These are phyloP conservation scores for Polyplosphaeria fusca DNA, from an alignment of 495 filamentous ascomycete genomes.

Conservation along the genomic window DNA sequence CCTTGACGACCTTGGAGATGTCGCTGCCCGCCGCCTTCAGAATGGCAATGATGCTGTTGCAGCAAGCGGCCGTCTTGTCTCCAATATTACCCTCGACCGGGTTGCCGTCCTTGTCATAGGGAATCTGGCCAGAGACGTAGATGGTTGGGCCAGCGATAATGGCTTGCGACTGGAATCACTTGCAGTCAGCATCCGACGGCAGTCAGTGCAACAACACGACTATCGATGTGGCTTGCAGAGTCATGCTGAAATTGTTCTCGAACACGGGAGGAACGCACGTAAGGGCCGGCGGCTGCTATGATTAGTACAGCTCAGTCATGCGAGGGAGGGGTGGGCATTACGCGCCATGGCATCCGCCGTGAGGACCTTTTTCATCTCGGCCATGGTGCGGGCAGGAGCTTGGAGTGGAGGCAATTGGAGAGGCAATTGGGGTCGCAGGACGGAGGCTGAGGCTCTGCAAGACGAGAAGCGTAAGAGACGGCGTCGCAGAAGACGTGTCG, in stretches of 20 bases:
- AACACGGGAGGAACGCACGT: constrained; percentile 45
- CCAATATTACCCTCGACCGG: constrained; percentile 73
- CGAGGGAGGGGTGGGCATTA: constrained; percentile 14
- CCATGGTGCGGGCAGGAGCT: constrained; percentile 20
- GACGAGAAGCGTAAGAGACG: neutral
- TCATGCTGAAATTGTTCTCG: too few species aligned
- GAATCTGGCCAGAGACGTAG: constrained; percentile 93
- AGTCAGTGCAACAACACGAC: neutral
- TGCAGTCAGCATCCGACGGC: neutral
- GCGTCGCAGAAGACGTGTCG: too few species aligned
- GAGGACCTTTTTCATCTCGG: constrained; percentile 38
- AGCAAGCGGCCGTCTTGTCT: constrained; percentile 70
- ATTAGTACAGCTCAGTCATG: constrained; percentile 7
- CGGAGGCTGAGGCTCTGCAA: neutral
- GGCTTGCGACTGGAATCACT: constrained; percentile 69
- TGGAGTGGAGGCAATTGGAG: too few species aligned
- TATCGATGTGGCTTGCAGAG: neutral
- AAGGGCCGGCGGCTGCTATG: constrained; percentile 51
- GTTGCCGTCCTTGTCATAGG: constrained; percentile 69
- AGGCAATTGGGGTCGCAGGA: neutral
- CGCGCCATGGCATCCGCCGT: constrained; percentile 36
- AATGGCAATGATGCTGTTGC: constrained; percentile 74
- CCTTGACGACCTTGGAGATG: constrained; percentile 74
- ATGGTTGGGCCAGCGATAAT: constrained; percentile 77
- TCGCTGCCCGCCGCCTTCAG: constrained; percentile 73